Percentiles rank a stretch among this genome's conserved stretches.
phyloP scores from a whole-genome alignment of 805 yeast genomes.

The Saturnispora besseyi region DNA sequence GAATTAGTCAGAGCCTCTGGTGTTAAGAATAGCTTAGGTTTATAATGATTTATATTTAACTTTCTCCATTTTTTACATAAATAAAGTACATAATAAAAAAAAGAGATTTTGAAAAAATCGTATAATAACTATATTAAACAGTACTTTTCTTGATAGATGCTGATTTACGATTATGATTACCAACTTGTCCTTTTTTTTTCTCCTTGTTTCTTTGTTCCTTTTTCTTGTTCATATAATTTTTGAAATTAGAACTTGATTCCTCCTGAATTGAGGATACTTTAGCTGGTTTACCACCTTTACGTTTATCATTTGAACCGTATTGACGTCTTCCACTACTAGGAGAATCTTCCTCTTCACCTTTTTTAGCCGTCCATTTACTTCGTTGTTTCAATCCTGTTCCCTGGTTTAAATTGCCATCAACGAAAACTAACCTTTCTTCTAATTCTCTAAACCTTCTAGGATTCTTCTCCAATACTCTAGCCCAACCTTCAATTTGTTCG shows the following conservation, averaged over 20 bases:
- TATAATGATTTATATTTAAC: background rate
- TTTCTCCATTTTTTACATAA: background rate
- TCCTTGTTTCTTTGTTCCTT: conserved; percentile 38
- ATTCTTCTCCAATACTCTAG: conserved; percentile 57
- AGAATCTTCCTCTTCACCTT: conserved; percentile 8
- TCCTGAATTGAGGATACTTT: background rate
- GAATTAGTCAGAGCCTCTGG: conserved; percentile 32
- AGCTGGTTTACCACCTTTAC: conserved; percentile 2
- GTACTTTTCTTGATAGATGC: background rate
- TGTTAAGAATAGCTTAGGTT: background rate
- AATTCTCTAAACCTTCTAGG: conserved; percentile 53
- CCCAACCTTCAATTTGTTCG: conserved; percentile 94
- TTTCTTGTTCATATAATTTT: conserved; percentile 17
- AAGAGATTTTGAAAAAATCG: background rate
- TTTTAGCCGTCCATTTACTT: conserved; percentile 14
- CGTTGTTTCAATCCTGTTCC: conserved; percentile 12
- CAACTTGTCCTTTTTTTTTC: conserved; percentile 45
- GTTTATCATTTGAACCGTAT: conserved; percentile 10
- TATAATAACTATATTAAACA: background rate
- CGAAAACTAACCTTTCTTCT: conserved; percentile 50
- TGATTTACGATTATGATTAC: conserved; percentile 55
- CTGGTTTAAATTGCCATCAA: conserved; percentile 28
- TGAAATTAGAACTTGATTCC: conserved; percentile 8
- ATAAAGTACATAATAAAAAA: background rate
- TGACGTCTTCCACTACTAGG: conserved; percentile 3